Evolutionary conservation across 208 protist genomes (phyloP).

Genomic region (Phytomonas sp.): DNA sequence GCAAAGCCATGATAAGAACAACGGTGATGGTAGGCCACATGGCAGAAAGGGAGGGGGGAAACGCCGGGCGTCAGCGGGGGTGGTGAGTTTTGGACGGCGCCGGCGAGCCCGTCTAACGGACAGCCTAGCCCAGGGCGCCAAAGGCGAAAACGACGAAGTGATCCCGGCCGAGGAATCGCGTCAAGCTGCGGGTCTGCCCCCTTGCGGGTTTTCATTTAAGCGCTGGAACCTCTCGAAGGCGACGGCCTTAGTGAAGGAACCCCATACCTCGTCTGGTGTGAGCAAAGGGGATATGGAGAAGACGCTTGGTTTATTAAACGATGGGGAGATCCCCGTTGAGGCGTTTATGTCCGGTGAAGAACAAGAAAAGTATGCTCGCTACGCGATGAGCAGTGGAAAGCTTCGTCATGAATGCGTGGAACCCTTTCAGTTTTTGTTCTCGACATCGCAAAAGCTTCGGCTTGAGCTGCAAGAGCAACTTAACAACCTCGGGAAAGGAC

Average conservation of each 20-base stretch:
- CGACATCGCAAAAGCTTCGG: conserved; percentile 30
- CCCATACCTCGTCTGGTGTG: no score
- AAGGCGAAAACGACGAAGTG: conserved; percentile 4
- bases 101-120: not conserved
- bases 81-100: no score
- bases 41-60: conserved; percentile 9
- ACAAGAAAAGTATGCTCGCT: conserved; percentile 35
- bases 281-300: no score
- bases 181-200: not conserved
- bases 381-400: conserved; percentile 72
- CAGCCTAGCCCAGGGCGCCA: not conserved
- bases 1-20: conserved; percentile 20
- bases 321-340: no score
- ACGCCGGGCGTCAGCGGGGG: not conserved
- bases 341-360: conserved; percentile 28
- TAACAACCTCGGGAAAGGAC: not conserved
- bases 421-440: conserved; percentile 56
- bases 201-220: not conserved
- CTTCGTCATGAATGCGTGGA: conserved; percentile 71
- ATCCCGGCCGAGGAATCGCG: not conserved
- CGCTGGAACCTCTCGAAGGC: not conserved
- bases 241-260: no score
- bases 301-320: no score
- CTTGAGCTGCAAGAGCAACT: conserved; percentile 9
- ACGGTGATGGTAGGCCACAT: conserved; percentile 18